Evolutionary conservation across 441 rosid species (phyloP).

Genomic region (Gossypium davidsonii): DNA sequence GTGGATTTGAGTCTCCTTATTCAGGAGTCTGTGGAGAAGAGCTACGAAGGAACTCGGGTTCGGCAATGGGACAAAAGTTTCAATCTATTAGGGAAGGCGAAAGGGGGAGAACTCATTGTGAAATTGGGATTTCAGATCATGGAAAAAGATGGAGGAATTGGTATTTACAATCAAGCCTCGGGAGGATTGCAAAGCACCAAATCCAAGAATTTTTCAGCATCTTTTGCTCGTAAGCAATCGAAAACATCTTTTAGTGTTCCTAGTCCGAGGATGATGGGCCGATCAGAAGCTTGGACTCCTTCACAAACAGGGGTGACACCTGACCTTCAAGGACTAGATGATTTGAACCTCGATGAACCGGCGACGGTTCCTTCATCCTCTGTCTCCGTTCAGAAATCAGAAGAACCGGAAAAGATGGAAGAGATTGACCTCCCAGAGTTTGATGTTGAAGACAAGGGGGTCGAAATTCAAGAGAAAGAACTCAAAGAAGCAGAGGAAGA

Average conservation of each 20-base stretch:
- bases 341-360: slow-evolving; percentile 76
- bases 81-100: slow-evolving; percentile 79
- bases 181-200: slow-evolving; percentile 42
- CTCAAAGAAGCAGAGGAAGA: slow-evolving; percentile 23
- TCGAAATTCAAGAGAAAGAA: slow-evolving; percentile 61
- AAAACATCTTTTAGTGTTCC: slow-evolving; percentile 80
- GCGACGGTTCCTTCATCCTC: slow-evolving; percentile 29
- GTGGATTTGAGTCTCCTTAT: slow-evolving; percentile 68
- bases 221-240: slow-evolving; percentile 69
- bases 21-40: slow-evolving; percentile 78
- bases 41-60: slow-evolving; percentile 58
- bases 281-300: slow-evolving; percentile 65
- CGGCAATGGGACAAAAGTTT: slow-evolving; percentile 86
- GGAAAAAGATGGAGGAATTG: slow-evolving; percentile 91
- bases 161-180: slow-evolving; percentile 54
- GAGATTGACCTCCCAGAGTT: slow-evolving; percentile 69
- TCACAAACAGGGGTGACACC: slow-evolving; percentile 27
- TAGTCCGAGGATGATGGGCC: slow-evolving; percentile 68
- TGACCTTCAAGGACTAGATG: slow-evolving; percentile 74
- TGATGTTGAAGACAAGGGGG: slow-evolving; percentile 82
- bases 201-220: slow-evolving; percentile 33
- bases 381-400: slow-evolving; percentile 25
- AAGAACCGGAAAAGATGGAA: slow-evolving; percentile 46
- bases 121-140: slow-evolving; percentile 82
- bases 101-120: slow-evolving; percentile 74